These are phyloP conservation scores for Fusarium goolgardi DNA, from an alignment of 2,329 filamentous ascomycete species.

Conservation along the genomic window DNA sequence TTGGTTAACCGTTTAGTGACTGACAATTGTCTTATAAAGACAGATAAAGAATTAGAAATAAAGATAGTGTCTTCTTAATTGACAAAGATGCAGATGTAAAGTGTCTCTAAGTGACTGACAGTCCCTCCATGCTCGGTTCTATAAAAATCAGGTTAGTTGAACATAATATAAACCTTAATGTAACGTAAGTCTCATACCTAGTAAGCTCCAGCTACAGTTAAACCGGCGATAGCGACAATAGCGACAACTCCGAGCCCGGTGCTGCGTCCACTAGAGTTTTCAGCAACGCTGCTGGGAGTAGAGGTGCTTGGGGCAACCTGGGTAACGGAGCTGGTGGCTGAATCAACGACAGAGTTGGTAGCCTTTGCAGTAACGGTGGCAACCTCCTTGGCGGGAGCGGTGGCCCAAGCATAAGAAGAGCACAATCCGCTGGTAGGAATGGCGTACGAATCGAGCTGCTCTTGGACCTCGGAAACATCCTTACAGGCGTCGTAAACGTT, in stretches of 20 bases:
- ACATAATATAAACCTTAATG: background rate
- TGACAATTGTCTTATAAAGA: too few species aligned
- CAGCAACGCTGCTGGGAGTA: background rate
- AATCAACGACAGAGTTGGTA: background rate
- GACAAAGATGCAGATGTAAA: too few species aligned
- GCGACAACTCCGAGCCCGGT: background rate
- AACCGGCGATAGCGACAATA: background rate
- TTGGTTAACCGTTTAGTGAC: too few species aligned
- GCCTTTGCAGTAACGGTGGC: background rate
- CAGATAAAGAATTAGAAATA: too few species aligned
- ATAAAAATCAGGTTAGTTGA: background rate
- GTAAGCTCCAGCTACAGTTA: background rate
- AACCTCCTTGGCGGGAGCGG: background rate
- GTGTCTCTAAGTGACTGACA: too few species aligned
- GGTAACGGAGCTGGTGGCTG: background rate
- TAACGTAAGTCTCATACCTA: background rate
- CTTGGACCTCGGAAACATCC: background rate
- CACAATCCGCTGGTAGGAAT: background rate
- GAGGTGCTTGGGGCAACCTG: background rate
- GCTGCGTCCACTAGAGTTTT: background rate
- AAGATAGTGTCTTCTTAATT: too few species aligned
- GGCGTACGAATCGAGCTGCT: background rate
- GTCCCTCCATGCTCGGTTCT: too few species aligned
- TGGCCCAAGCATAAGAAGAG: background rate
- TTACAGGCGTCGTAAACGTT: slow-evolving; percentile 5